phyloP scores from a whole-genome alignment of 2,329 filamentous ascomycete genomes.

The Fusarium albidum region DNA sequence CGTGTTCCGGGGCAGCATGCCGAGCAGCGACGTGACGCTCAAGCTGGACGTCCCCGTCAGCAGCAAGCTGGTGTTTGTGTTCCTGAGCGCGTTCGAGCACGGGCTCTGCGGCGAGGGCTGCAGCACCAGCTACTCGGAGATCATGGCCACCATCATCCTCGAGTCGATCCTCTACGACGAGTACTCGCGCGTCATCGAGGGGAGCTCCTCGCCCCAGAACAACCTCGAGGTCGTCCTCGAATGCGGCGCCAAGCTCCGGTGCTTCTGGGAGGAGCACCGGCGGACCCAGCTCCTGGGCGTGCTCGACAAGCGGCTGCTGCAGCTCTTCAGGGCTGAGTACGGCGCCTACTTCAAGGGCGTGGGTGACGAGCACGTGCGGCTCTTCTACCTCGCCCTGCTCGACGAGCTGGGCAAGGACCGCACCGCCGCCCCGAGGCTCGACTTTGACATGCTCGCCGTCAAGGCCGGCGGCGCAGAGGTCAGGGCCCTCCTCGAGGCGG shows the following conservation, averaged over 20 bases:
- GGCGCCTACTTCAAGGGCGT: constrained; percentile 35
- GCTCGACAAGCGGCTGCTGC: constrained; percentile 50
- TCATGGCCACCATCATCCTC: constrained; percentile 42
- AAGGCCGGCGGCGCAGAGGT: constrained; percentile 43
- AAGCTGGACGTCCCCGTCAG: constrained; percentile 47
- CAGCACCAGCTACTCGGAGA: constrained; percentile 50
- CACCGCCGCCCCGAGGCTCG: constrained; percentile 42
- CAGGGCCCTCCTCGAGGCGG: constrained; percentile 47
- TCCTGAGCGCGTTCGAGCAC: constrained; percentile 55
- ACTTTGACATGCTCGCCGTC: constrained; percentile 51
- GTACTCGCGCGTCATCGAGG: constrained; percentile 35
- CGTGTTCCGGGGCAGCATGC: constrained; percentile 48
- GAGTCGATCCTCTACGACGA: constrained; percentile 38
- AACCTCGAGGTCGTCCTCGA: constrained; percentile 34
- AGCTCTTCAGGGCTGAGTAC: constrained; percentile 48
- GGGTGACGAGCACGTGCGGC: constrained; percentile 43
- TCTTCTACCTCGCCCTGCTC: constrained; percentile 53
- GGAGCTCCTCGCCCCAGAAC: too few relatives aligned
- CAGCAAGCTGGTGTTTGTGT: constrained; percentile 51
- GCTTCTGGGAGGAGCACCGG: constrained; percentile 37
- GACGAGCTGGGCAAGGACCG: constrained; percentile 47
- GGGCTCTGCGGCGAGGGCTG: constrained; percentile 45
- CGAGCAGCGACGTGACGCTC: constrained; percentile 50
- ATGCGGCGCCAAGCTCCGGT: constrained; percentile 36
- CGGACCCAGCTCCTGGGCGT: constrained; percentile 45